phyloP scores from a whole-genome alignment of 345 rosid species.

The Linum tenue region DNA sequence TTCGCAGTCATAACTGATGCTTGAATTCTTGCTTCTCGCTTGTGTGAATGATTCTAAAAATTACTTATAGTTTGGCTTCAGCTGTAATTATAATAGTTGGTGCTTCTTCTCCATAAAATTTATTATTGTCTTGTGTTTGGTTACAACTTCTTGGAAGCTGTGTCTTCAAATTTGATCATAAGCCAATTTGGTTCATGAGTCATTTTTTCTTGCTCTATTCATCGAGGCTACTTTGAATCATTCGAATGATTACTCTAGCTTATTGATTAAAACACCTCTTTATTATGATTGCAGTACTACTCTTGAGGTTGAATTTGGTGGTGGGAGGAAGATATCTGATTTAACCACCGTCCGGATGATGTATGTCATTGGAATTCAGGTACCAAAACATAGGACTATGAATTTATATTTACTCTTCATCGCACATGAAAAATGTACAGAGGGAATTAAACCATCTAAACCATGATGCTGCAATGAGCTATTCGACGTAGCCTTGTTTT shows the following conservation, averaged over 20 bases:
- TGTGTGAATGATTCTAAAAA: background rate
- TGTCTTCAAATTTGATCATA: background rate
- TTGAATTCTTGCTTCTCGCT: background rate
- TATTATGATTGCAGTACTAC: slow-evolving; percentile 49
- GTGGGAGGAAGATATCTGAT: slow-evolving; percentile 81
- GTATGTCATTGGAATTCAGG: slow-evolving; percentile 82
- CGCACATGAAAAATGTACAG: too few relatives aligned
- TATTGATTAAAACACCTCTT: background rate
- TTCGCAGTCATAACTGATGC: background rate
- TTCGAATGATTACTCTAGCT: background rate
- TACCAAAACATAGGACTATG: slow-evolving; percentile 12
- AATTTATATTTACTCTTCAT: too few relatives aligned
- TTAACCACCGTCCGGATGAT: slow-evolving; percentile 74
- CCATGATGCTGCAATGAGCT: too few relatives aligned
- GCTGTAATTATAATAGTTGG: too few relatives aligned
- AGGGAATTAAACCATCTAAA: too few relatives aligned
- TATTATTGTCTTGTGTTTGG: too few relatives aligned
- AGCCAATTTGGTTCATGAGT: too few relatives aligned
- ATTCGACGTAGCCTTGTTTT: too few relatives aligned
- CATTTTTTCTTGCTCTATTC: background rate
- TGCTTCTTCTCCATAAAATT: too few relatives aligned
- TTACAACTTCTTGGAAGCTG: too few relatives aligned
- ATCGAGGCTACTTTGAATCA: background rate
- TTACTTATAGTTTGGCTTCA: too few relatives aligned
- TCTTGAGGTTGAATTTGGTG: slow-evolving; percentile 85